Evolutionary conservation across 805 yeast genomes (phyloP), one percentile per base, ranked within the genome.

Genomic region (Monosporozyma unispora): DNA sequence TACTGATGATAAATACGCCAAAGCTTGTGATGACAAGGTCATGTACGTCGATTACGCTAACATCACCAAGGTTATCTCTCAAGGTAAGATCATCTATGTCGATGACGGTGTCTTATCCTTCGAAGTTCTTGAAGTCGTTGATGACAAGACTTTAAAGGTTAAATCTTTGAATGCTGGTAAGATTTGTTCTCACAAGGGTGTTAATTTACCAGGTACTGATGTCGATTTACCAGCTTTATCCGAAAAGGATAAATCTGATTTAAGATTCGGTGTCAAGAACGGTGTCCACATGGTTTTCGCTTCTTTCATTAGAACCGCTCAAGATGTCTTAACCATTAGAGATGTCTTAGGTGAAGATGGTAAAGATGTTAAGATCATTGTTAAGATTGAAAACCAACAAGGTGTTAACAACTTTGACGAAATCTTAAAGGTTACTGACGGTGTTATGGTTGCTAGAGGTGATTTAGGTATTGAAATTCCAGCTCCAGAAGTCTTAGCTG

Each of bases 381-480:
- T 88, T 70, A 93, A 93, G 81, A 91, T 93, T 70, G 99, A 93
- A 80, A 90, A 89, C 80, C 98, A 91, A 78, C 99, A 93, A 76
- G 99, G 99, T 80, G 98, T 93, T 66, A 90, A 93, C 86, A 93
- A 93, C 83, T 93, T 93, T 69, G 99, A 93, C 73, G 97, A 87
- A 56, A 93, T 93, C 68, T 82, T 93, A 70, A 71, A 70, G 64
- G 96, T 82, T 72, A 93, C 99, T 56, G 99, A 93, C 70, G 99
- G 98, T 79, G 96, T 93, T 68, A 93, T 93, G 99, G 98, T 93
- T 71, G 99, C 99, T 66, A 85, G 99, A 77, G 99, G 99, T 80
- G 99, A 93, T 73, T 80, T 93, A 66, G 99, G 99, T 80, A 93
- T 93, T 67, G 99, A 93, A 79, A 93, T 93, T 67, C 98, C 98